Base-by-base conservation (phyloP, 495 filamentous ascomycete genomes). In the Parathielavia appendiculata region DNA sequence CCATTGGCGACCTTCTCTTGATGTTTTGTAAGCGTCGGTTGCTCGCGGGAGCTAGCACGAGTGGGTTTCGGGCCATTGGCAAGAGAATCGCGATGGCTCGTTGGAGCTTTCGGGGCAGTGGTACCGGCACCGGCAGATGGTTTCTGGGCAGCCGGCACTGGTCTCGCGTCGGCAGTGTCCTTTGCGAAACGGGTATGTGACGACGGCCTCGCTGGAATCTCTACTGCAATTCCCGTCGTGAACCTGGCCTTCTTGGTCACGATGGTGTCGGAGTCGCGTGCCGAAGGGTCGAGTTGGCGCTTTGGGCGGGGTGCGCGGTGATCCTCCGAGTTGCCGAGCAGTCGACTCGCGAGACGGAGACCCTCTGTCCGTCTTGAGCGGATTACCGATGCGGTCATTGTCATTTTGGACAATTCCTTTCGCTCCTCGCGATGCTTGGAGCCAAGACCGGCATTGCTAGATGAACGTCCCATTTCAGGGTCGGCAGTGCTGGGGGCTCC, bases 1-100 rank as follows among this genome's bases (percentile, higher is more conserved):
- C 79, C 79, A 74, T 81, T 78, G 52, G 68, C 70, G 30, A 75
- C 76, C 59, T 79, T 79, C 54, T 71, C 71, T 53, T 75, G 70
- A 56, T 79, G 73, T 63, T 71, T 73, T 65, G 76, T 77, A 9
- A 69, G 75, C 75, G 11, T 65, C 0, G 59, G 51, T 16, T 56
- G 53, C 41, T 66, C 53, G 49, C 63, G 57, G 60, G 68, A 58
- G 51, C 56, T 41, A 39, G 23, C 49, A 41, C 70, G 63, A 69
- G 69, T 48, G 59, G 62, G 56, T 51, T 57, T 54, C 57, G 63
- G 55, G 44, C 54, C 34, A 49, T 65, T 32, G 30, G 62, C 45
- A 50, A 62, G 53, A 45, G 62, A 45, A 41, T 60, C 50, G 57
- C 47, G 63, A 16, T 35, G 55, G 22, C 46, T 51, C 16, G 55